phyloP scores from a whole-genome alignment of 2,329 filamentous ascomycete species.

The Penicillium aurantiogriseum region DNA sequence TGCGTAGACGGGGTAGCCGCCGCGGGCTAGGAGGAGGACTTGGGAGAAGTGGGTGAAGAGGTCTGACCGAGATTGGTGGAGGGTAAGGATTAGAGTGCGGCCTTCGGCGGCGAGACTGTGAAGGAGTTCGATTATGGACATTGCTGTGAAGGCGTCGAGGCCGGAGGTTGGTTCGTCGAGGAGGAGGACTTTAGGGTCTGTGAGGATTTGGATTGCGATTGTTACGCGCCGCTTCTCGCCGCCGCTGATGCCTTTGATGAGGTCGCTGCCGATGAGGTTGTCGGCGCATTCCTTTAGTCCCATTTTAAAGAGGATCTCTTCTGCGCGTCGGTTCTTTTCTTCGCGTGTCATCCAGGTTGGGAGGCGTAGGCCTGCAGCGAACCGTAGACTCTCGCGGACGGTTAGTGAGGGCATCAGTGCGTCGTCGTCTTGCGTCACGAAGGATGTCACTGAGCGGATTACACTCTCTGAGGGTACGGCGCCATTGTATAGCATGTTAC shows the following conservation, averaged over 20 bases:
- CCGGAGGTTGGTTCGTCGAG: conserved; percentile 76
- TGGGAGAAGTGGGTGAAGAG: conserved; percentile 70
- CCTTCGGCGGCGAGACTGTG: conserved; percentile 69
- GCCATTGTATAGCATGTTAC: conserved; percentile 68
- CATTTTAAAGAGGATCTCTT: conserved; percentile 71
- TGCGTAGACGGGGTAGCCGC: conserved; percentile 66
- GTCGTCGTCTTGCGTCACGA: conserved; percentile 76
- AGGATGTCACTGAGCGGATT: conserved; percentile 69
- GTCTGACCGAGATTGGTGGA: conserved; percentile 74
- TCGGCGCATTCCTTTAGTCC: conserved; percentile 76
- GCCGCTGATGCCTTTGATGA: conserved; percentile 75
- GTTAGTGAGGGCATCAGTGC: conserved; percentile 71
- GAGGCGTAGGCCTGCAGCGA: conserved; percentile 68
- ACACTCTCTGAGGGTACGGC: conserved; percentile 66
- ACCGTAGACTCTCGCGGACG: conserved; percentile 70
- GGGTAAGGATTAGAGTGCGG: conserved; percentile 71
- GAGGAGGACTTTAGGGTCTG: conserved; percentile 68
- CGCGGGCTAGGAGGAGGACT: conserved; percentile 67
- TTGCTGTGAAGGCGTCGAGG: conserved; percentile 73
- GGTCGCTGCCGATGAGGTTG: conserved; percentile 68
- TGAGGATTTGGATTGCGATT: conserved; percentile 75
- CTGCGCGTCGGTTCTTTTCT: conserved; percentile 66
- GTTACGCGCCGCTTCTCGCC: conserved; percentile 76
- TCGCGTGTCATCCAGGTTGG: conserved; percentile 67
- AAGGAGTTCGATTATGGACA: conserved; percentile 72